Base-by-base conservation (phyloP, 768 basidiomycete species). In the Pisolithus albus region DNA sequence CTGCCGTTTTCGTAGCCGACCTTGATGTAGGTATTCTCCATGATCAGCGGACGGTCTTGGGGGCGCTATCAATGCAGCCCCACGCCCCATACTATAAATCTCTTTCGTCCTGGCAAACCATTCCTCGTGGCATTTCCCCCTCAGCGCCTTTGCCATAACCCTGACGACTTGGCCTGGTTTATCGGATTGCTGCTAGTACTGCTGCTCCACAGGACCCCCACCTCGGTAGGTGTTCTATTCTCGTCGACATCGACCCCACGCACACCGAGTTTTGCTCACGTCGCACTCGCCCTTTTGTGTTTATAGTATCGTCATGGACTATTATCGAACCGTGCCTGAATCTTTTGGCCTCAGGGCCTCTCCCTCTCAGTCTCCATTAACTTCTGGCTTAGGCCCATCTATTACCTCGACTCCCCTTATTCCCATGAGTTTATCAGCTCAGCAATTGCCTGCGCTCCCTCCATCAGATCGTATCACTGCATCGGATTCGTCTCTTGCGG, bases 391-490 rank as follows among this genome's bases (percentile, higher is more conserved):
- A 15, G 43, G 43, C 13, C 24, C 24, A 15, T 45, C 43, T 45
- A 24, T 45, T 18, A 4, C 40, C 43, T 45, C 43, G 43, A 30
- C 24, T 16, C 43, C 43, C 9, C n/a, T 16, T 13, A n/a, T 45
- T 30, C 43, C 43, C 43, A 45, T 45, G 43, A 23, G 43, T 26
- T 30, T 45, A 45, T 45, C 43, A 26, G 43, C 5, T 45, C 43
- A 45, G 24, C 23, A 45, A 45, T 45, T 45, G 23, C 24, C 34
- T 45, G 34, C 26, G 23, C n/a, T 46, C 23, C 53, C 48, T 28
- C 5, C 45, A 46, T 54, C 49, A 54, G 49, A 50, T 50, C 37
- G 28, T 30, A 43, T 50, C 53, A 39, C 39, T 10, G 32, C 46
- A 54, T 49, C 43, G 44, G 53, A 40, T 46, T 16, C 45, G n/a